Conservation (phyloP, 148 eudicot species). For the Talinum fruticosum region DNA sequence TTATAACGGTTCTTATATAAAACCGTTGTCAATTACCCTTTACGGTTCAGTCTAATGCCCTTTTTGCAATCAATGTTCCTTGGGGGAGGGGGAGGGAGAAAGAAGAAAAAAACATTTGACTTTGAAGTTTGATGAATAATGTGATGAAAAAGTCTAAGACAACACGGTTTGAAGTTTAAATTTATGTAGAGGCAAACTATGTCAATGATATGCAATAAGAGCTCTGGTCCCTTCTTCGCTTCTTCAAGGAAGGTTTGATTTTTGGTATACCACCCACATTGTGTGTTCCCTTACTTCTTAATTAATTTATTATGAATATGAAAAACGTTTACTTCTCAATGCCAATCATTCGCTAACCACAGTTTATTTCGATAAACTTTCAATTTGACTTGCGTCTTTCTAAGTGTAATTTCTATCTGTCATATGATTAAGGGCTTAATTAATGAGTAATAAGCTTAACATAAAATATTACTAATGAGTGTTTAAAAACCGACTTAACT, state of each 20-base stretch:
- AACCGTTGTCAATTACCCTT: too few relatives aligned
- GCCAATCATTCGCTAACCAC: too few relatives aligned
- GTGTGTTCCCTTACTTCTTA: neutral
- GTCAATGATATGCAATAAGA: neutral
- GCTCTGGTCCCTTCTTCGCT: neutral
- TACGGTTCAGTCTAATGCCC: neutral
- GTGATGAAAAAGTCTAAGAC: neutral
- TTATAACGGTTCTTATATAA: too few relatives aligned
- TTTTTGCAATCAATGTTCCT: neutral
- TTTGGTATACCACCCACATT: neutral
- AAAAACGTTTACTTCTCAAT: too few relatives aligned
- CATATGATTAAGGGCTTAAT: too few relatives aligned
- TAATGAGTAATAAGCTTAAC: too few relatives aligned
- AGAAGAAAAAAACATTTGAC: neutral
- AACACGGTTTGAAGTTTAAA: conserved; percentile 2
- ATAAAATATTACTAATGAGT: too few relatives aligned
- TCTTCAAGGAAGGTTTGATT: neutral
- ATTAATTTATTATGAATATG: too few relatives aligned
- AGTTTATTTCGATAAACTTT: too few relatives aligned
- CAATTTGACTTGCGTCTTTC: too few relatives aligned
- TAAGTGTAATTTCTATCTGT: too few relatives aligned
- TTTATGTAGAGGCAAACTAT: neutral
- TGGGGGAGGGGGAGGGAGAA: neutral
- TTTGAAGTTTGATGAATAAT: neutral
- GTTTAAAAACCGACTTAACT: too few relatives aligned